Conservation (phyloP, 2,329 filamentous ascomycete genomes). For the Aspergillus bombycis region DNA sequence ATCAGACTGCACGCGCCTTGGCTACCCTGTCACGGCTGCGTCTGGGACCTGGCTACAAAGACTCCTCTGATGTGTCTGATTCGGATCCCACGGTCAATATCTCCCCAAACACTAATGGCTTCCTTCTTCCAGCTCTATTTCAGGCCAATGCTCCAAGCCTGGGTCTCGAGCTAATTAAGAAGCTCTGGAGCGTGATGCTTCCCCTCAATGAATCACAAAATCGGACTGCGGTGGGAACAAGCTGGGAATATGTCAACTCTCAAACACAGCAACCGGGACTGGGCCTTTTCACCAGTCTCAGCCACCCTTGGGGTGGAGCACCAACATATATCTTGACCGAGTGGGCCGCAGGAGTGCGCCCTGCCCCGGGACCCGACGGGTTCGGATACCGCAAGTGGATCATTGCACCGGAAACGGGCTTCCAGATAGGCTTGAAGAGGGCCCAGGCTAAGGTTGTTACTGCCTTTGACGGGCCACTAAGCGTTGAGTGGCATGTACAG, state of each 20-base stretch:
- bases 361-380: background rate
- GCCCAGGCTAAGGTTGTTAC: background rate
- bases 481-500: background rate
- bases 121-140: slow-evolving; percentile 46
- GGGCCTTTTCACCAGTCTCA: slow-evolving; percentile 46
- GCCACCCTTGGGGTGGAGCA: slow-evolving; percentile 51
- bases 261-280: slow-evolving; percentile 44
- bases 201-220: slow-evolving; percentile 27
- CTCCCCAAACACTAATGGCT: slow-evolving; percentile 53
- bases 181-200: slow-evolving; percentile 49
- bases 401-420: background rate
- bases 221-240: slow-evolving; percentile 41
- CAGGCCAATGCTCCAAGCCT: slow-evolving; percentile 28
- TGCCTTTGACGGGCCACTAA: background rate
- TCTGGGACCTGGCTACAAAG: slow-evolving; percentile 43
- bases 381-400: background rate
- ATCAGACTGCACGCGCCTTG: slow-evolving; percentile 34
- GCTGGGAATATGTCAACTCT: slow-evolving; percentile 51
- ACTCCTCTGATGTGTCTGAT: slow-evolving; percentile 23
- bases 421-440: background rate
- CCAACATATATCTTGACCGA: slow-evolving; percentile 50
- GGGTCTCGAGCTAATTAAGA: slow-evolving; percentile 37
- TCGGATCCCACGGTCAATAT: slow-evolving; percentile 29
- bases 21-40: slow-evolving; percentile 33
- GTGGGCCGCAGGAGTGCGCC: slow-evolving; percentile 14